Base-by-base conservation (phyloP, 345 rosid genomes). In the Microcos paniculata region DNA sequence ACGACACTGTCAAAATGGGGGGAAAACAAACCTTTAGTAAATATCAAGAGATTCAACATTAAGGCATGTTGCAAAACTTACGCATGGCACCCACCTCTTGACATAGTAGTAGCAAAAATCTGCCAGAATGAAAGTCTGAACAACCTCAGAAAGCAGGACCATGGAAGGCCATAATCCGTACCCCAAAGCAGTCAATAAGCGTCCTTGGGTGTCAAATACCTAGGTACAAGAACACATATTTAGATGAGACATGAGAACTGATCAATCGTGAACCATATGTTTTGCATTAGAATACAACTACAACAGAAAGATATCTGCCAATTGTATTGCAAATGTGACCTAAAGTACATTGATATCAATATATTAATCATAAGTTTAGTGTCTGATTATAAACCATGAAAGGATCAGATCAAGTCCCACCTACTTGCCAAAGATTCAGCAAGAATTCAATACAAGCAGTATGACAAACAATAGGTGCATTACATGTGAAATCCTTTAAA, bases 51-150 rank as follows among this genome's bases (percentile, higher is more conserved):
- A 56, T n/a, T 28, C 18, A 73, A 46, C 8, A 19, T 61, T 7
- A 53, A 24, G 13, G 72, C 45, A 73, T 28, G n/a, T 19, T 23
- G 73, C 16, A 56, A 24, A 55, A 31, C 18, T 42, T 35, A 40
- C 35, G 42, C 51, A 66, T 31, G 26, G 6, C 31, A 73, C 76
- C 15, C 45, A 89, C 97, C 98, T 94, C 79, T 88, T 87, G 28
- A 94, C 87, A 76, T 92, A 92, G 82, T 94, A 94, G 85, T 94
- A 92, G 82, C 97, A 92, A 57, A 92, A 94, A 79, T 94, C 98
- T 0, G 97, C 97, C 46, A 94, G 87, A 72, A 94, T 92, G 83
- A 90, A 94, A 28, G 98, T 94, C 85, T 92, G 98, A 57, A 94
- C 81, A 64, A 92, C 85, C 85, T 94, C 97, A 14, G 97, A 90